These are phyloP conservation scores for Dendryphion nanum DNA, from an alignment of 2,329 filamentous ascomycete genomes.

Conservation along the genomic window DNA sequence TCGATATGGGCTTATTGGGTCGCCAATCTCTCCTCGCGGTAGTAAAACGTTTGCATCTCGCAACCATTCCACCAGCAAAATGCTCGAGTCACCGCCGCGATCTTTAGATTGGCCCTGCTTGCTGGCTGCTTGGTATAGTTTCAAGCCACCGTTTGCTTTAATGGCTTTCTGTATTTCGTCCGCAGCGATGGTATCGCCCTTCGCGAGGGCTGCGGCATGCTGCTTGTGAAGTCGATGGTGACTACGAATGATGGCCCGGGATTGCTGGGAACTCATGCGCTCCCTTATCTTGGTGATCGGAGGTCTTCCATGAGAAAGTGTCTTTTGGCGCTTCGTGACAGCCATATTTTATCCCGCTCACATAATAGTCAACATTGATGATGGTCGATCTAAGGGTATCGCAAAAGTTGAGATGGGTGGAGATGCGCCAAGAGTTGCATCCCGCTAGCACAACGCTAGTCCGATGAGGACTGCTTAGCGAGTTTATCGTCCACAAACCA, in stretches of 20 bases:
- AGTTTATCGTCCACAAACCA: conserved; percentile 5
- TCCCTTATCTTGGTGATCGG: conserved; percentile 27
- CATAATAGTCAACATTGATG: no score
- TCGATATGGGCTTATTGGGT: conserved; percentile 41
- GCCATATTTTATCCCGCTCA: conserved; percentile 23
- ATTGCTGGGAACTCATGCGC: conserved; percentile 56
- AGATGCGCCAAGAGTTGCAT: background rate
- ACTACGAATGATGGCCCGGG: conserved; percentile 57
- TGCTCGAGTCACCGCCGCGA: conserved; percentile 64
- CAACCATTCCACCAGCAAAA: conserved; percentile 60
- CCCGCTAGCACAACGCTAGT: conserved; percentile 16
- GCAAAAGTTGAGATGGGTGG: no score
- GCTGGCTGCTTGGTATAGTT: conserved; percentile 62
- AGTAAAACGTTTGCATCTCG: conserved; percentile 25
- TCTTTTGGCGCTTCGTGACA: conserved; percentile 32
- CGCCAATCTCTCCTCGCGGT: conserved; percentile 5
- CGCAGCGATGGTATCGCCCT: conserved; percentile 41
- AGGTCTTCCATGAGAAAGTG: conserved; percentile 34
- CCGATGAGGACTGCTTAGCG: conserved; percentile 7
- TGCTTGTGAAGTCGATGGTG: conserved; percentile 62
- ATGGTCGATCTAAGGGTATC: no score
- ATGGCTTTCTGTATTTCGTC: conserved; percentile 50
- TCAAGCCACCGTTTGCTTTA: conserved; percentile 56
- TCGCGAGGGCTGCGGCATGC: conserved; percentile 50
- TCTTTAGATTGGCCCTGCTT: conserved; percentile 60